Evolutionary conservation across 2,329 filamentous ascomycete genomes (phyloP).

Genomic region (Onygena corvina): DNA sequence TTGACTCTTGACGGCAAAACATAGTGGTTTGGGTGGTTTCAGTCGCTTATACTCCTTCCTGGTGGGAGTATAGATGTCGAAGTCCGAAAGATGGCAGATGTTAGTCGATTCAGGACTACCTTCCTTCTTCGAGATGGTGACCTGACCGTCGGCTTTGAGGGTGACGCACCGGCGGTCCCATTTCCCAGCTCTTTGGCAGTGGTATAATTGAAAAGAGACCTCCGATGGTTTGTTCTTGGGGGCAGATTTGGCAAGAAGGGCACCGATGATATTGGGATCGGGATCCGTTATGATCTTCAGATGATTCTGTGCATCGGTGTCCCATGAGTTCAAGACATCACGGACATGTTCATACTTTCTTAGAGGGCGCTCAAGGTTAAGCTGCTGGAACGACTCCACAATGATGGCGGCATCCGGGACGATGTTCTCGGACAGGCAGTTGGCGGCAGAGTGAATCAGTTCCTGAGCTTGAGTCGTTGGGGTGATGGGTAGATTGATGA

Average conservation of each 20-base stretch:
- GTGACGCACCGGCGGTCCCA: slow-evolving; percentile 81
- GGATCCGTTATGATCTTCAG: slow-evolving; percentile 53
- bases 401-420: slow-evolving; percentile 56
- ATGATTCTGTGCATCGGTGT: slow-evolving; percentile 63
- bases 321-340: slow-evolving; percentile 89
- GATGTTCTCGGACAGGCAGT: slow-evolving; percentile 51
- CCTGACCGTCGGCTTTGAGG: slow-evolving; percentile 60
- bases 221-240: slow-evolving; percentile 52
- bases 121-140: slow-evolving; percentile 58
- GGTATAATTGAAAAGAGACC: slow-evolving; percentile 59
- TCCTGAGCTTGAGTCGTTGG: slow-evolving; percentile 63
- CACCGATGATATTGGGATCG: slow-evolving; percentile 42
- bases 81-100: slow-evolving; percentile 79
- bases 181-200: slow-evolving; percentile 69
- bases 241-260: slow-evolving; percentile 53
- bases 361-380: slow-evolving; percentile 70
- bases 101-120: slow-evolving; percentile 51
- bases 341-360: slow-evolving; percentile 76
- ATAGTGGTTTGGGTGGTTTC: slow-evolving; percentile 72
- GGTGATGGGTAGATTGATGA: slow-evolving; percentile 58
- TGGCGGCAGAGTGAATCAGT: slow-evolving; percentile 55
- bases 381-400: slow-evolving; percentile 60
- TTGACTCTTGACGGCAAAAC: slow-evolving; percentile 83
- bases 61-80: slow-evolving; percentile 76
- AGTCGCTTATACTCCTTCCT: slow-evolving; percentile 57